These are phyloP conservation scores for Hypoxylon intermedium DNA, from an alignment of 495 filamentous ascomycete genomes.

Conservation along the genomic window DNA sequence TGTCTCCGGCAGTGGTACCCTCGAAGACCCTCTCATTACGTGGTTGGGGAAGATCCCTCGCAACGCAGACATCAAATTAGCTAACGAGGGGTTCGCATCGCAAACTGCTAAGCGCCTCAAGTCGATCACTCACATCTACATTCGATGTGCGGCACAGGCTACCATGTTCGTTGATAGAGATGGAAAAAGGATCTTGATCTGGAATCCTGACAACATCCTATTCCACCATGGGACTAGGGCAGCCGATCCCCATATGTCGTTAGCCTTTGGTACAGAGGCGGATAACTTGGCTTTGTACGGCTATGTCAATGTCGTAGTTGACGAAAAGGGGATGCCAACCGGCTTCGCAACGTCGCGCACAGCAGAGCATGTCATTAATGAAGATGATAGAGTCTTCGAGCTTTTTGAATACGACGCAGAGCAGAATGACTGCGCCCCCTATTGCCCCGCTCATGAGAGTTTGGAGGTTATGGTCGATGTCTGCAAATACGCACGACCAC, in stretches of 20 bases:
- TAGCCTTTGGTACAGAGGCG: constrained; percentile 25
- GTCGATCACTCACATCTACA: constrained; percentile 29
- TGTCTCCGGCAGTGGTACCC: constrained; percentile 11
- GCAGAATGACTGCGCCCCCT: constrained; percentile 16
- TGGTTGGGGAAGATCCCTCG: constrained; percentile 20
- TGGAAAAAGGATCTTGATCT: constrained; percentile 19
- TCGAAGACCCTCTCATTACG: constrained; percentile 22
- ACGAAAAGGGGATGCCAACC: constrained; percentile 8
- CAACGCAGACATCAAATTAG: not conserved
- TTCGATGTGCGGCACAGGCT: constrained; percentile 12
- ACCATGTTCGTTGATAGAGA: constrained; percentile 28
- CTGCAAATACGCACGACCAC: constrained; percentile 1
- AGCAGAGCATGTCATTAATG: constrained; percentile 4
- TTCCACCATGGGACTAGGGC: not conserved
- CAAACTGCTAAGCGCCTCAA: constrained; percentile 2
- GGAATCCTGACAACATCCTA: constrained; percentile 8
- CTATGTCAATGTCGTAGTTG: constrained; percentile 13
- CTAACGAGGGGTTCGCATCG: constrained; percentile 20
- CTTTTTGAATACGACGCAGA: constrained; percentile 20
- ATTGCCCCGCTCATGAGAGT: constrained; percentile 12
- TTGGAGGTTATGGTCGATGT: not conserved
- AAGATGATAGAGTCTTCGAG: constrained; percentile 25
- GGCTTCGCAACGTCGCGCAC: constrained; percentile 8
- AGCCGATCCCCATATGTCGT: constrained; percentile 17
- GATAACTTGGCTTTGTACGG: constrained; percentile 22